A percentile compares a stretch with the other conserved stretches of the same genome.
Evolutionary conservation across 2,329 filamentous ascomycete genomes (phyloP).

Genomic region (Phoma sp.): DNA sequence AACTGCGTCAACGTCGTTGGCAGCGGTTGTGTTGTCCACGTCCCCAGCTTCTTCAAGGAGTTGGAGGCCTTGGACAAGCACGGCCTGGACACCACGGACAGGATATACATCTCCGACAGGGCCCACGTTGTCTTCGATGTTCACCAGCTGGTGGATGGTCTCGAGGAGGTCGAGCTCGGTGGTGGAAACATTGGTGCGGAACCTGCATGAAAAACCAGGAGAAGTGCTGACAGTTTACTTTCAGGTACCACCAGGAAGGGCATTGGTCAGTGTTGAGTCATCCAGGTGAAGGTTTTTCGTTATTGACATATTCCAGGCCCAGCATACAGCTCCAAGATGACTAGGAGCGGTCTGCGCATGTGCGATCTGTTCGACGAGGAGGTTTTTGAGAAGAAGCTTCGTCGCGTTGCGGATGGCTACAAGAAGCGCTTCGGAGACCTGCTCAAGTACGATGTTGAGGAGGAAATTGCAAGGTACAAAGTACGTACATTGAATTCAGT

Average conservation of each 20-base stretch:
- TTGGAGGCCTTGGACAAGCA: constrained; percentile 65
- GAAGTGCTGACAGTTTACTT: constrained; percentile 38
- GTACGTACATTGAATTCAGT: constrained; percentile 34
- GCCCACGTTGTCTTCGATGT: constrained; percentile 70
- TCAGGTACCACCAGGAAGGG: constrained; percentile 59
- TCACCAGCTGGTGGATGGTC: constrained; percentile 70
- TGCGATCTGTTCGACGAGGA: constrained; percentile 71
- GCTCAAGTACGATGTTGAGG: constrained; percentile 70
- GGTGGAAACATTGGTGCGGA: constrained; percentile 51
- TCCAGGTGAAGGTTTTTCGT: neutral
- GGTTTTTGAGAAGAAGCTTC: constrained; percentile 70
- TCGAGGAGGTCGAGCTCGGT: constrained; percentile 64
- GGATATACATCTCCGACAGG: constrained; percentile 69
- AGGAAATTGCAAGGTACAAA: constrained; percentile 69
- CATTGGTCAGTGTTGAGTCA: constrained; percentile 46
- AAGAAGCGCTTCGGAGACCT: constrained; percentile 73
- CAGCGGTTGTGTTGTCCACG: constrained; percentile 69
- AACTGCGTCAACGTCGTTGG: constrained; percentile 74
- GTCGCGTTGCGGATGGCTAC: constrained; percentile 66
- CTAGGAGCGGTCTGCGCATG: constrained; percentile 70
- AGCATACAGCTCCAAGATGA: constrained; percentile 68
- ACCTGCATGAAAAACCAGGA: constrained; percentile 16
- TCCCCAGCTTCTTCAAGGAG: constrained; percentile 71
- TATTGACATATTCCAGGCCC: constrained; percentile 47
- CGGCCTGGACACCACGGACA: constrained; percentile 63